Evolutionary conservation across 768 basidiomycete species (phyloP), one percentile per base, ranked within the genome.

Genomic region (Rickenella mellea): DNA sequence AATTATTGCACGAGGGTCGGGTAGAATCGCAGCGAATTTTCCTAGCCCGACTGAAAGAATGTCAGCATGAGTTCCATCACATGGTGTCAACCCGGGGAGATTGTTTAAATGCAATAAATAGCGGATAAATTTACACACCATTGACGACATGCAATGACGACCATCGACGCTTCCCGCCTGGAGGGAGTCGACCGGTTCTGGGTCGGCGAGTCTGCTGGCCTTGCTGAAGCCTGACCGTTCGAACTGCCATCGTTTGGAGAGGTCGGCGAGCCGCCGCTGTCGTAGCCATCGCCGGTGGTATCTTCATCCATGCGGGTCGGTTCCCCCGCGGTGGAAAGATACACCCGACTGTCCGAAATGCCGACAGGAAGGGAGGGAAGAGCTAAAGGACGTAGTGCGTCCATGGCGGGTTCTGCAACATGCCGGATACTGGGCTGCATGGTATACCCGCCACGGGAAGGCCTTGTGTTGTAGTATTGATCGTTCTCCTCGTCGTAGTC

Each of bases 11-110:
- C 43, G 71, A 68, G 49, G 86, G 86, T 56, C 85, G 70, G 26
- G 77, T 82, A 44, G 85, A 88, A 60, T 88, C 86, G 67, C 86
- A 89, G 46, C 81, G 78, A 53, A 88, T 87, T 71, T 89, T 89
- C 59, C 86, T 75, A 48, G 76, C 73, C 51, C 85, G 86, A 62
- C 86, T 88, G 66, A 57, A 54, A 49, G 56, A 50, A 51, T 54
- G 7, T 19, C 33, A 19, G 33, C n/a, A 15, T n/a, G 9, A 12
- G 40, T 20, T 20, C 7, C 7, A 27, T 19, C 12, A 39, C 22
- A 2, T 17, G 12, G 40, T 8, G 33, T 36, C 33, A 36, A 15
- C 3, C 24, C 30, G 19, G 6, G 19, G 12, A 17, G 33, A 17
- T 19, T 19, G 24, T n/a, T n/a, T 32, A 4, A 17, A 4, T 36